Evolutionary conservation across 176 grass and related monocot species (phyloP).

Genomic region (Rhipidocladum racemiflorum): DNA sequence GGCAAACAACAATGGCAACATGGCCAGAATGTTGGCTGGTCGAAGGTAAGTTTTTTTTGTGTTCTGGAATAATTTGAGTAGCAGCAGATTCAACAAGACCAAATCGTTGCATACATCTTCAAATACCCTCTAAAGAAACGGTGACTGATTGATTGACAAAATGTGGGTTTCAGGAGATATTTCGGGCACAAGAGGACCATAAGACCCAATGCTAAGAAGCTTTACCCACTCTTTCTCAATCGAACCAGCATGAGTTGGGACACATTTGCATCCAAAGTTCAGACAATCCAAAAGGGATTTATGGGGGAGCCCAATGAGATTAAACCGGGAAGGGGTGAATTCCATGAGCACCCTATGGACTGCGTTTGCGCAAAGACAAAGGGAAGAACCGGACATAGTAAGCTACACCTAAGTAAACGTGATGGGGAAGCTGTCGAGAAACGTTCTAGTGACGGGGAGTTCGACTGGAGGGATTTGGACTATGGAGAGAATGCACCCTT

Average conservation of each 20-base stretch:
- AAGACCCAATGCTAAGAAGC: conserved; percentile 90
- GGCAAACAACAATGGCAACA: conserved; percentile 98
- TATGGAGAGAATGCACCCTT: conserved; percentile 74
- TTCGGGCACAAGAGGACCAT: conserved; percentile 97
- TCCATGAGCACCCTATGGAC: conserved; percentile 82
- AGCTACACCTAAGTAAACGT: conserved; percentile 18
- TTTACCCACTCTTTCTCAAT: conserved; percentile 77
- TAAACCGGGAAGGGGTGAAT: conserved; percentile 83
- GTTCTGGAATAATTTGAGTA: neutral
- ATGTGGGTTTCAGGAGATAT: conserved; percentile 74
- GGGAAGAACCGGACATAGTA: conserved; percentile 22
- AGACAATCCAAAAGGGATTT: conserved; percentile 67
- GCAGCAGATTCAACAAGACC: neutral
- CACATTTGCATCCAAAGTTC: conserved; percentile 74
- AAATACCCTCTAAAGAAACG: neutral
- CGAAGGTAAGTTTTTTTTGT: conserved; percentile 61
- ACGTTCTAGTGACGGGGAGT: conserved; percentile 38
- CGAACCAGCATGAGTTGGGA: conserved; percentile 77
- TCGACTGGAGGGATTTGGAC: conserved; percentile 76
- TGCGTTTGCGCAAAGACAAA: conserved; percentile 71
- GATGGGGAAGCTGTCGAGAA: conserved; percentile 29
- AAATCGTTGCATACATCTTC: conserved; percentile 14
- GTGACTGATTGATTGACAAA: conserved; percentile 36
- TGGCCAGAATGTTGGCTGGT: conserved; percentile 95
- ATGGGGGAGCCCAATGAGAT: conserved; percentile 94